Conservation (phyloP, 805 yeast genomes). For the Barnettozyma sucrosica region DNA sequence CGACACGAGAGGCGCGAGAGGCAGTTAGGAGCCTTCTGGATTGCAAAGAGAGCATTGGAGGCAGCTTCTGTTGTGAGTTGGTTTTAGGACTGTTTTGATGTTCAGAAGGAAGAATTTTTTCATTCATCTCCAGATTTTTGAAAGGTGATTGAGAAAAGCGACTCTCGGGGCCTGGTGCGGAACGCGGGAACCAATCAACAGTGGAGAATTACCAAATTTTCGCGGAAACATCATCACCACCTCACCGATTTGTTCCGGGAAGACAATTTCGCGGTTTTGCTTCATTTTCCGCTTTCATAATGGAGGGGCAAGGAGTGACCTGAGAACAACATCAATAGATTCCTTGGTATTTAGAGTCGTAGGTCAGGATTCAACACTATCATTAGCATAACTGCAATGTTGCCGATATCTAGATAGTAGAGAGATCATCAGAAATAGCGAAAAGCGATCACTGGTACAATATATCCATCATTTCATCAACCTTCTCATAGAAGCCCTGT, state of each 20-base stretch:
- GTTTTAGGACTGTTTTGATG: neutral
- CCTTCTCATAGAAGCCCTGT: no score
- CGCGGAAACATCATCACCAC: neutral
- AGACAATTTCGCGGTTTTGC: neutral
- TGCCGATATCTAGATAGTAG: no score
- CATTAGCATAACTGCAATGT: no score
- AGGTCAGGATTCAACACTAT: no score
- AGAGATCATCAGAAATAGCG: no score
- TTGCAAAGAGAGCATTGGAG: constrained; percentile 24
- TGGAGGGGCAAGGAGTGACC: no score
- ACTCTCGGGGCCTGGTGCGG: constrained; percentile 11
- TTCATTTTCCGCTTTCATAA: no score
- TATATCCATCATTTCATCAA: no score
- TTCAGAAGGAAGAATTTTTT: neutral
- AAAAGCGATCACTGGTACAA: no score
- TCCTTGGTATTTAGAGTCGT: no score
- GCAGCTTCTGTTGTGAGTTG: neutral
- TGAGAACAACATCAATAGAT: no score
- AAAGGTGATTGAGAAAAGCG: neutral
- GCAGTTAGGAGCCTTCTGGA: constrained; percentile 15
- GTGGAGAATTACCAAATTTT: constrained; percentile 6
- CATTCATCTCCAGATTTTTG: constrained; percentile 6
- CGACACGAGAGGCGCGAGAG: constrained; percentile 7
- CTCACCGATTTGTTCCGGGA: neutral
- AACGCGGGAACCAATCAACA: neutral